Conservation (phyloP, 2,329 filamentous ascomycete genomes). For the Colletotrichum liriopes region DNA sequence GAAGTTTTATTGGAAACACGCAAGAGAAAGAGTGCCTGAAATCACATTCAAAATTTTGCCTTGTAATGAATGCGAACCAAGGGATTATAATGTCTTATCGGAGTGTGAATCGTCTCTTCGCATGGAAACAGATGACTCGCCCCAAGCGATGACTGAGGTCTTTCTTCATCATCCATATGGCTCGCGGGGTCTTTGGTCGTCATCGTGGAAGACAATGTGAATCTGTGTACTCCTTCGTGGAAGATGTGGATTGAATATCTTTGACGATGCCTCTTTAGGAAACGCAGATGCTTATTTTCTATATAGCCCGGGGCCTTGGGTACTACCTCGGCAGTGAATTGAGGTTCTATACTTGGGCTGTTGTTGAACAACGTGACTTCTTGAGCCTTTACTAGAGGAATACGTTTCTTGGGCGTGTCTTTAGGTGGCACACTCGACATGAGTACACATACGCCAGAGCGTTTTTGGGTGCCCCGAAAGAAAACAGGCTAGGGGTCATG, state of each 20-base stretch:
- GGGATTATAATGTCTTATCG: neutral
- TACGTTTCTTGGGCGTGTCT: neutral
- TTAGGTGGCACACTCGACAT: neutral
- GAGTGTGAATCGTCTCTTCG: constrained; percentile 1
- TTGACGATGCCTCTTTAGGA: neutral
- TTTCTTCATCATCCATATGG: too few relatives aligned
- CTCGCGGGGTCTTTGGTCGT: neutral
- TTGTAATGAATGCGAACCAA: neutral
- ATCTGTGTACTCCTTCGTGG: neutral
- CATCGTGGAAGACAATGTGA: neutral
- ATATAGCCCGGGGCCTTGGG: neutral
- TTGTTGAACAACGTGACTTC: neutral
- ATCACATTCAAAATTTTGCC: neutral
- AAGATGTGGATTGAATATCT: neutral
- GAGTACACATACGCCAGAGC: neutral
- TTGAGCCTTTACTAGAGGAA: neutral
- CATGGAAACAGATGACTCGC: neutral
- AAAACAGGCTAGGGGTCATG: neutral
- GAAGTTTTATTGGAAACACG: neutral
- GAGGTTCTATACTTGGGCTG: neutral
- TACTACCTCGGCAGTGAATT: neutral
- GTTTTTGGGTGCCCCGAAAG: neutral
- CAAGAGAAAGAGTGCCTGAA: neutral
- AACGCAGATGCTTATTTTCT: neutral
- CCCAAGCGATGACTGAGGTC: too few relatives aligned